Evolutionary conservation across 2,329 filamentous ascomycete species (phyloP).

Genomic region (Xylariaceae sp.): DNA sequence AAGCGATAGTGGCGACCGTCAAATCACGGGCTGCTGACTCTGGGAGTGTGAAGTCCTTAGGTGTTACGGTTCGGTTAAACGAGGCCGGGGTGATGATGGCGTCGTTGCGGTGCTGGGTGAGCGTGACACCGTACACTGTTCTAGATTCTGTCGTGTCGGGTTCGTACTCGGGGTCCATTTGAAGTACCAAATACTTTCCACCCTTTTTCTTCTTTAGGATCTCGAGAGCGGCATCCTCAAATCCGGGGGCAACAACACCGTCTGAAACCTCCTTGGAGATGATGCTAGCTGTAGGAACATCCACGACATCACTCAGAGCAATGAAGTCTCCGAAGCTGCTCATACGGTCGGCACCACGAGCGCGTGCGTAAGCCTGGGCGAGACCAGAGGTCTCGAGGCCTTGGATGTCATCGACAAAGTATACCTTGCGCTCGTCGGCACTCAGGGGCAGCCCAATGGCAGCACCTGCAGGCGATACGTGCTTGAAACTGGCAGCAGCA

Average conservation of each 20-base stretch:
- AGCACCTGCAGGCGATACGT: constrained; percentile 93
- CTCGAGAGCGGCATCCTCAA: constrained; percentile 77
- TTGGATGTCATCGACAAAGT: constrained; percentile 94
- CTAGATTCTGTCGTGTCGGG: constrained; percentile 78
- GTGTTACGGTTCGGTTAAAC: constrained; percentile 81
- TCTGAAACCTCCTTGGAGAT: constrained; percentile 98
- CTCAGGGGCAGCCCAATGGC: constrained; percentile 87
- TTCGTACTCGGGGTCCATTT: constrained; percentile 86
- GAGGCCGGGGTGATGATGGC: constrained; percentile 79
- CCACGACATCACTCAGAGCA: constrained; percentile 84
- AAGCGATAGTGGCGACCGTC: constrained; percentile 89
- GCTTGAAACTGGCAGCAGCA: constrained; percentile 97
- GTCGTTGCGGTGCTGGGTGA: constrained; percentile 91
- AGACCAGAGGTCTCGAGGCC: constrained; percentile 82
- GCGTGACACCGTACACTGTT: constrained; percentile 83
- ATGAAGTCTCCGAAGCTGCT: constrained; percentile 97
- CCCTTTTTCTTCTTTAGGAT: constrained; percentile 98
- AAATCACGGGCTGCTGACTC: constrained; percentile 83
- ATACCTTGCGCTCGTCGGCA: constrained; percentile 89
- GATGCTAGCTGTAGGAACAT: constrained; percentile 91
- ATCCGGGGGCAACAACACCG: constrained; percentile 88
- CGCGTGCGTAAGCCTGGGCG: constrained; percentile 92
- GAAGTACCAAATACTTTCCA: constrained; percentile 90
- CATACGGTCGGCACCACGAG: constrained; percentile 95
- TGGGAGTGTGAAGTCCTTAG: constrained; percentile 74